phyloP scores from a whole-genome alignment of 371 early-diverging fungal species.

The Smittium mucronatum region DNA sequence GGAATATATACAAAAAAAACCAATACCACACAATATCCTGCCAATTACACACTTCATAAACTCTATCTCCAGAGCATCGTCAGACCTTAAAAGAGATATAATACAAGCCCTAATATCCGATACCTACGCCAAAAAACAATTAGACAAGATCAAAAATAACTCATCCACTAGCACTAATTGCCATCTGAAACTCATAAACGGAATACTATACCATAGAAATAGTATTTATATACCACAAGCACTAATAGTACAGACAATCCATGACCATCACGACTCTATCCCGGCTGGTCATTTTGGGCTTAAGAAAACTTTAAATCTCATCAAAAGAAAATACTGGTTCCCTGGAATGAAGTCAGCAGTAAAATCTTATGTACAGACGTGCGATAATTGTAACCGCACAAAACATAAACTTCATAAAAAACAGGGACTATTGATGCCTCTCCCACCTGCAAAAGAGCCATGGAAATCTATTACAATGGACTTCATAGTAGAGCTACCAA shows the following conservation, averaged over 20 bases:
- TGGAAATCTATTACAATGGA: slow-evolving; percentile 27
- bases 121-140: too few relatives aligned
- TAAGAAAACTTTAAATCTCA: slow-evolving; percentile 23
- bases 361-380: slow-evolving; percentile 29
- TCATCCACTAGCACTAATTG: not conserved
- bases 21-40: not conserved
- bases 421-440: slow-evolving; percentile 13
- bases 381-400: slow-evolving; percentile 31
- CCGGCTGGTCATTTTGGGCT: slow-evolving; percentile 13
- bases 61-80: not conserved
- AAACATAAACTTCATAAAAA: slow-evolving; percentile 21
- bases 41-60: not conserved
- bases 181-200: not conserved
- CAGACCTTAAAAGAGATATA: too few relatives aligned
- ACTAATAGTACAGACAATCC: not conserved
- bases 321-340: slow-evolving; percentile 33
- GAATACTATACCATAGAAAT: not conserved
- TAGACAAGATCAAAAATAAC: not conserved
- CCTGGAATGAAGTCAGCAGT: slow-evolving; percentile 28
- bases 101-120: too few relatives aligned
- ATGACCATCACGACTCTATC: slow-evolving; percentile 7
- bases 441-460: slow-evolving; percentile 13
- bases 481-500: slow-evolving; percentile 28
- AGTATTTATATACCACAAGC: not conserved
- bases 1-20: not conserved